Conservation (phyloP, 1,284 basidiomycete genomes). For the Pseudozyma tsukubaensis region DNA sequence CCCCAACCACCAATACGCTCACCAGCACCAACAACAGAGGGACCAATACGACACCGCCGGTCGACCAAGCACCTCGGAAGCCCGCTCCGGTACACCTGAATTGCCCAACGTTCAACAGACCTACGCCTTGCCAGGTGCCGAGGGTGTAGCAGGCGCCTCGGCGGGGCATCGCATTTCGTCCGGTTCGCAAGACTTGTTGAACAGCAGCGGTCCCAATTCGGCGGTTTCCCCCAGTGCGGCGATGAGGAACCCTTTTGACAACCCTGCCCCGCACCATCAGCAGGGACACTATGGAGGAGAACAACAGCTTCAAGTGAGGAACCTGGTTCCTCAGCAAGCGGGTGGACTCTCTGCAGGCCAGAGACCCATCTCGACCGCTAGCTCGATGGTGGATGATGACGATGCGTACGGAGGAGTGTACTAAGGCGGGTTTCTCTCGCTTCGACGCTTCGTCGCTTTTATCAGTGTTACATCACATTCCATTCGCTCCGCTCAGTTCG, state of each 20-base stretch:
- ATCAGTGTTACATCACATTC: too few relatives aligned
- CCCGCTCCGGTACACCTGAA: constrained; percentile 56
- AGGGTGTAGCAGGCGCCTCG: too few relatives aligned
- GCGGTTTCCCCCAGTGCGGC: too few relatives aligned
- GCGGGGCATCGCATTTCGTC: too few relatives aligned
- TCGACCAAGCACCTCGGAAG: constrained; percentile 48
- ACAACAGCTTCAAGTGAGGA: constrained; percentile 38
- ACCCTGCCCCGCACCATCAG: constrained; percentile 1
- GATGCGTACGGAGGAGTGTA: constrained; percentile 61
- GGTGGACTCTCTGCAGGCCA: constrained; percentile 26
- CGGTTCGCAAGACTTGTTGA: too few relatives aligned
- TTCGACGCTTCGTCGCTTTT: too few relatives aligned
- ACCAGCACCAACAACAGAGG: neutral
- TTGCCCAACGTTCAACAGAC: constrained; percentile 61
- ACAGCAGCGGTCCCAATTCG: neutral
- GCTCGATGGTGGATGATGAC: constrained; percentile 48
- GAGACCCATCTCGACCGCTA: constrained; percentile 53
- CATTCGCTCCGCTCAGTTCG: too few relatives aligned
- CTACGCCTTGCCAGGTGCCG: constrained; percentile 21
- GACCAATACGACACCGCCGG: constrained; percentile 37
- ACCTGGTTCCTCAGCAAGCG: constrained; percentile 27
- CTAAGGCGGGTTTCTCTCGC: constrained; percentile 12
- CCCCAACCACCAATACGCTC: neutral
- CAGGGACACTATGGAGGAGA: constrained; percentile 2
- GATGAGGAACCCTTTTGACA: constrained; percentile 20